Percentiles rank a stretch among this genome's conserved stretches.
These are phyloP conservation scores for Dryas alaskensis DNA, from an alignment of 306 rosid genomes.

Conservation along the genomic window DNA sequence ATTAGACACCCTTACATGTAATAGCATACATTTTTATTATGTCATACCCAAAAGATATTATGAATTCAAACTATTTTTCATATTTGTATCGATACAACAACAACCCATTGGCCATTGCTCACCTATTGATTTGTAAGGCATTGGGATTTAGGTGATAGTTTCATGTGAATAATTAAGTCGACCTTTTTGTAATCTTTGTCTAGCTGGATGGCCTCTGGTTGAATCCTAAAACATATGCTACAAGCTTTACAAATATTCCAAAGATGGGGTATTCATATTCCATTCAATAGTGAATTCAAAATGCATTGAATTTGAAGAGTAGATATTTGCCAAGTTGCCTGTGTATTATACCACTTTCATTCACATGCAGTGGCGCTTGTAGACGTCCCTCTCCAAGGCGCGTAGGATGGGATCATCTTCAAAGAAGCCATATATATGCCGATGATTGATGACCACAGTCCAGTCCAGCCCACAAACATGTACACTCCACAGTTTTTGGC, in stretches of 20 bases:
- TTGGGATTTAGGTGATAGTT: too few relatives aligned
- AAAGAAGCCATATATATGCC: background rate
- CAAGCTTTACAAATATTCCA: background rate
- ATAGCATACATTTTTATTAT: too few relatives aligned
- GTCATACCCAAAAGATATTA: too few relatives aligned
- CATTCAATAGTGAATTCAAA: background rate
- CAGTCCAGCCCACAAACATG: constrained; percentile 37
- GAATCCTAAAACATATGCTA: background rate
- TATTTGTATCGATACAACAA: too few relatives aligned
- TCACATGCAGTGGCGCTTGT: too few relatives aligned
- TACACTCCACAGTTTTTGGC: constrained; percentile 38
- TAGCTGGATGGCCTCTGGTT: too few relatives aligned
- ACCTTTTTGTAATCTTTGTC: background rate
- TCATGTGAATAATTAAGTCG: background rate
- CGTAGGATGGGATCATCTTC: background rate
- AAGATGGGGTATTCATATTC: background rate
- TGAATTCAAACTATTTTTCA: too few relatives aligned
- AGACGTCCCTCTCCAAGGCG: too few relatives aligned
- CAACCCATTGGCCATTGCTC: too few relatives aligned
- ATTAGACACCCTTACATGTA: too few relatives aligned
- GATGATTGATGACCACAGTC: constrained; percentile 27
- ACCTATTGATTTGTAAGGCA: too few relatives aligned
- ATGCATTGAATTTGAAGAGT: background rate
- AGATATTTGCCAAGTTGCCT: background rate
- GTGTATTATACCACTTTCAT: too few relatives aligned